Evolutionary conservation across 2,329 filamentous ascomycete species (phyloP), one percentile per base, ranked within the genome.

Genomic region (Curvularia spicifera): DNA sequence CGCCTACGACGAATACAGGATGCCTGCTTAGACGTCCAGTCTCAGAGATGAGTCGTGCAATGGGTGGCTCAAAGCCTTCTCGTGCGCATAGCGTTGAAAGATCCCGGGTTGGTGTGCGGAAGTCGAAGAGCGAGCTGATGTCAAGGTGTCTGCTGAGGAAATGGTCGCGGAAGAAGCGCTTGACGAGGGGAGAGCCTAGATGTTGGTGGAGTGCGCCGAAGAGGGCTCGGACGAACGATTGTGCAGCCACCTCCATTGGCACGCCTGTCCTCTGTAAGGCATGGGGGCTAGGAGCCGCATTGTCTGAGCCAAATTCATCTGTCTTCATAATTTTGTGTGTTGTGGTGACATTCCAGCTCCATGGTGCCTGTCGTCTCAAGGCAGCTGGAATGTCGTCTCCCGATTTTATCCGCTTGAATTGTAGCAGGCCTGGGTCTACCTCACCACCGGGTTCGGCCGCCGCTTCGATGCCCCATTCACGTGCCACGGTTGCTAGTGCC

Each of bases 1-100:
- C 93, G 57, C 94, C 95, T 13, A 99, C 93, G 29, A 97, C 88
- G 72, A 89, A 98, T 15, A 99, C 95, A 15, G 95, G 94, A 58
- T 91, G 91, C 75, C 90, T 87, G 70, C 90, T 95, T 67, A 85
- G 78, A 57, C 95, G 87, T 75, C 95, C 95, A 3, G 95, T 98
- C 82, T 99, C 95, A 69, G 89, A 91, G 68, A 97, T 85, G 53
- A 99, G 85, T 56, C 93, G 87, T 15, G 95, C 95, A 26, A 97
- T 85, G 0, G 95, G 95, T 8, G 87, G 77, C 68, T 96, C 91
- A 78, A 98, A 98, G 63, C 90, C 89, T 81, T 99, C 95, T 60
- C 95, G 84, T 5, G 88, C 88, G 79, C 95, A 99, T 43, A 99
- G 83, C 67, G 89, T 85, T 59, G 87, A 86, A 39, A 99, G 84